Evolutionary conservation across 2,329 filamentous ascomycete genomes (phyloP), one percentile per base, ranked within the genome.

Genomic region (Aspergillus uvarum): DNA sequence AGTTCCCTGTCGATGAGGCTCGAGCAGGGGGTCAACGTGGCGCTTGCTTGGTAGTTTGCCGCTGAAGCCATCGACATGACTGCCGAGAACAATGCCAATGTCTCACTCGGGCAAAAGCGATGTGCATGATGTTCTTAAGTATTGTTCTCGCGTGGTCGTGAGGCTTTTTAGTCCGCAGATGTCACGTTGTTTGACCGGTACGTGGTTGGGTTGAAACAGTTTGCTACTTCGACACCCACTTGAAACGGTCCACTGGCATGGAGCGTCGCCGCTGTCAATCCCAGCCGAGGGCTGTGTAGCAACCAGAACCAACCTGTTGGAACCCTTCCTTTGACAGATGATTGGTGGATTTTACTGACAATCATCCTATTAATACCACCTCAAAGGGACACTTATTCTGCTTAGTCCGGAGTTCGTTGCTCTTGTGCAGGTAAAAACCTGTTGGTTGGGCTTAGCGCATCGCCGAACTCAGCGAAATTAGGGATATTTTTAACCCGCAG

Each of bases 311-410:
- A 55, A 55, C 42, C 42, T 48, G 53, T 55, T 55, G 53, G 53
- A 16, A 48, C 22, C 5, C 38, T n/a, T n/a, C 6, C 5, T 19
- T 31, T 3, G 53, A 3, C 5, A 7, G 5, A 21, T 48, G 53
- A 55, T 55, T 55, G 53, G 53, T n/a, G 22, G 26, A 11, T 11
- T 44, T 11, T 5, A 5, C 8, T 31, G 11, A 47, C 16, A 38
- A 38, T 53, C 19, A 47, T 47, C 53, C 53, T 55, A 55, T 55
- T 55, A 55, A 55, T 55, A 55, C 47, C 44, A 16, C 53, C 53
- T 44, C 53, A 22, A 52, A 22, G 19, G 32, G 51, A 44, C 32
- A 24, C 16, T 44, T 44, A 44, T 16, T 44, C 38, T 16, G 38
- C 38, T 44, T 44, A 44, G 14, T 8, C 38, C 38, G 38, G 38